phyloP scores from a whole-genome alignment of 805 yeast genomes.

The Lachancea meyersii region DNA sequence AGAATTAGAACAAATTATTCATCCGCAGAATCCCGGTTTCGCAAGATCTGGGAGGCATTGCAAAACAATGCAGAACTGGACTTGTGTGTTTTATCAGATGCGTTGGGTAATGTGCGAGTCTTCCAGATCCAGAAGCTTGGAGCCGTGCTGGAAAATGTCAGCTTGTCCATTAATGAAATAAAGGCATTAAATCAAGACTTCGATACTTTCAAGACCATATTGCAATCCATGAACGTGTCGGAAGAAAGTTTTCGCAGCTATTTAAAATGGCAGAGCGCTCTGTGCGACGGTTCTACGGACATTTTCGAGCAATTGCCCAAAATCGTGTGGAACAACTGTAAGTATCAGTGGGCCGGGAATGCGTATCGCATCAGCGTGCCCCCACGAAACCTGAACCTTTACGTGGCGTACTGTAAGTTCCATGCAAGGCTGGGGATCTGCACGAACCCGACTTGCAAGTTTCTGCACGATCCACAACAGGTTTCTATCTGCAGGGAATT shows the following conservation, averaged over 20 bases:
- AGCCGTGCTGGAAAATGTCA: constrained; percentile 3
- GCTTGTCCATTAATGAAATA: constrained; percentile 4
- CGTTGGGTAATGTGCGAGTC: constrained; percentile 5
- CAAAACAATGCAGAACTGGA: constrained; percentile 10
- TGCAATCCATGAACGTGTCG: background rate
- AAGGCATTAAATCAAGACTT: background rate
- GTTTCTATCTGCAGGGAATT: constrained; percentile 8
- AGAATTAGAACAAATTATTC: background rate
- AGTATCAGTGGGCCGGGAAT: constrained; percentile 4
- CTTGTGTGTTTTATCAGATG: constrained; percentile 7
- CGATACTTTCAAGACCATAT: background rate
- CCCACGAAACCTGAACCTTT: background rate
- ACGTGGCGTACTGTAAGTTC: constrained; percentile 10
- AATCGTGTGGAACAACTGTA: constrained; percentile 3
- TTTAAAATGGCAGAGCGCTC: constrained; percentile 4
- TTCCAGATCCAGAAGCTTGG: constrained; percentile 10
- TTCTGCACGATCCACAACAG: constrained; percentile 9
- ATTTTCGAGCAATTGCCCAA: constrained; percentile 6
- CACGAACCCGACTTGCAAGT: constrained; percentile 8
- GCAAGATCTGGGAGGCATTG: constrained; percentile 3
- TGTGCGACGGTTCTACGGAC: background rate
- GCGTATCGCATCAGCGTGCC: background rate
- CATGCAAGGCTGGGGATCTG: constrained; percentile 10
- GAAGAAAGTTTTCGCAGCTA: constrained; percentile 2
- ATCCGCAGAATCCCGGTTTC: constrained; percentile 1